phyloP scores from a whole-genome alignment of 768 basidiomycete species.

The Dioszegia crocea region DNA sequence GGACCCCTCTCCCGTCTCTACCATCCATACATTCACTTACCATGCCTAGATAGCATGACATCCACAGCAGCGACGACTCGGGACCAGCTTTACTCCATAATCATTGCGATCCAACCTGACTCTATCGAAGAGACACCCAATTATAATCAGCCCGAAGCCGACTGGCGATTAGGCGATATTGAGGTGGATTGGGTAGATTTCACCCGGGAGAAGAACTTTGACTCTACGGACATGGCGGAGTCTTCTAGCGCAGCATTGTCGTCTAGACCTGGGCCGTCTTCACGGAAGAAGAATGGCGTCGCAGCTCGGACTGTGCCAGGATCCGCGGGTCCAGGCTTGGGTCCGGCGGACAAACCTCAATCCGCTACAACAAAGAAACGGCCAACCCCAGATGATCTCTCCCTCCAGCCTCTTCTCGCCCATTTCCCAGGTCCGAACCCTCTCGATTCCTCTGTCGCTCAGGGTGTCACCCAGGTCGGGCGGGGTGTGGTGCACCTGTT shows the following conservation, averaged over 20 bases:
- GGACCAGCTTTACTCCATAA: conserved; percentile 13
- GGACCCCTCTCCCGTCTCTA: background rate
- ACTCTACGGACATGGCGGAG: conserved; percentile 10
- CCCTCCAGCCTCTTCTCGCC: conserved; percentile 39
- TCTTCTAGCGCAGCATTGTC: background rate
- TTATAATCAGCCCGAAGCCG: background rate
- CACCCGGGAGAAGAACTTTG: conserved; percentile 36
- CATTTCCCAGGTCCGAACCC: conserved; percentile 43
- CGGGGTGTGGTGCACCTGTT: conserved; percentile 46
- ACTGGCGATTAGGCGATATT: conserved; percentile 44
- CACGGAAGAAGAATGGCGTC: background rate
- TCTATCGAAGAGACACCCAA: background rate
- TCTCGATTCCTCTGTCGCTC: conserved; percentile 35
- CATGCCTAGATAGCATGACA: conserved; percentile 7
- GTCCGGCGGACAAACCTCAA: background rate
- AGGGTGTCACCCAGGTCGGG: conserved; percentile 38
- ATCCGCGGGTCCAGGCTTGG: background rate
- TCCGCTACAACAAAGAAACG: conserved; percentile 2
- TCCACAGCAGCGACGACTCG: background rate
- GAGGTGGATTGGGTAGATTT: conserved; percentile 44
- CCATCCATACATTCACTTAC: background rate
- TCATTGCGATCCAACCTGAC: conserved; percentile 15
- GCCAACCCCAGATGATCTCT: conserved; percentile 25
- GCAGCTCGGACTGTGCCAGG: background rate
- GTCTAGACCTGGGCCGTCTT: background rate